Conservation (phyloP, 305 asterid species). For the Plantago coronopus region DNA sequence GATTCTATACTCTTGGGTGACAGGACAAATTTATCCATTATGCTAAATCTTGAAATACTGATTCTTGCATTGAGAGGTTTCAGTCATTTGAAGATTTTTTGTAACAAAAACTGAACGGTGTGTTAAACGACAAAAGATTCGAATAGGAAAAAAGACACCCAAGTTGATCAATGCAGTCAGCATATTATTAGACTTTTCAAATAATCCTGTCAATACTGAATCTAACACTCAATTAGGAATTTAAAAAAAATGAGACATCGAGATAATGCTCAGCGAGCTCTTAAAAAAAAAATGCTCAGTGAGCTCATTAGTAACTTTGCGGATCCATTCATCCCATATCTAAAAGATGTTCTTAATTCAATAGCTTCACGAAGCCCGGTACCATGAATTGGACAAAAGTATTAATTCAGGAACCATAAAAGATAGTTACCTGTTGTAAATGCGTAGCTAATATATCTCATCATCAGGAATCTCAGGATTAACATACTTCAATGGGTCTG, state of each 20-base stretch:
- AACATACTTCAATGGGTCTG: constrained; percentile 69
- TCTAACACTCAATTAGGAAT: not conserved
- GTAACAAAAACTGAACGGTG: too few relatives aligned
- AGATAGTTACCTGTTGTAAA: constrained; percentile 29
- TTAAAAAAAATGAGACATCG: too few relatives aligned
- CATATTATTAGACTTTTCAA: not conserved
- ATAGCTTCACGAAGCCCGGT: not conserved
- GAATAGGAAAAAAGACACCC: not conserved
- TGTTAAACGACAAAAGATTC: not conserved
- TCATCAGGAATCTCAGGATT: constrained; percentile 85
- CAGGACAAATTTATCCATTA: not conserved
- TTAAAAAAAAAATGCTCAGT: too few relatives aligned
- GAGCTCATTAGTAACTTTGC: not conserved
- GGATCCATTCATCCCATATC: not conserved
- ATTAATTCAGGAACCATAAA: constrained; percentile 1
- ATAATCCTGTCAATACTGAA: not conserved
- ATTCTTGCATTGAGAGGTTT: not conserved
- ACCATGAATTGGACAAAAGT: not conserved
- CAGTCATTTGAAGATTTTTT: not conserved
- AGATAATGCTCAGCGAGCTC: too few relatives aligned
- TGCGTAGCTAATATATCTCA: constrained; percentile 61
- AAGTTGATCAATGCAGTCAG: not conserved
- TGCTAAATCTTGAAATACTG: not conserved
- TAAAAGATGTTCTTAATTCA: constrained; percentile 2
- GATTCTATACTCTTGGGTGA: not conserved